Percentiles rank a stretch among this genome's conserved stretches.
These are phyloP conservation scores for Cadophora luteo-olivacea DNA, from an alignment of 2,329 filamentous ascomycete species.

Conservation along the genomic window DNA sequence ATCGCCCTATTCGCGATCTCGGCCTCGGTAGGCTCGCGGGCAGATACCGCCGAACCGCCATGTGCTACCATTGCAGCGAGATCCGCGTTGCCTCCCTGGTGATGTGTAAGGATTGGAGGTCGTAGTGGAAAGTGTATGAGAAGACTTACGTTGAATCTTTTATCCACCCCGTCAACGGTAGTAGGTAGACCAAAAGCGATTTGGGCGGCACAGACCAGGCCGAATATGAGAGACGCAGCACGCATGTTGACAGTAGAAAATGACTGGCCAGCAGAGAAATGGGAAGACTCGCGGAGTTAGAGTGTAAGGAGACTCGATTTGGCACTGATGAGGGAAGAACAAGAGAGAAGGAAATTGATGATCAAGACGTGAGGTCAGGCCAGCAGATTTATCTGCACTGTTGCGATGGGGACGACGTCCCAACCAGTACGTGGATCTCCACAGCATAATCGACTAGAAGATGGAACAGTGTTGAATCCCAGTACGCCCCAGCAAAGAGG, in stretches of 20 bases:
- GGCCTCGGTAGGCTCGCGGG: background rate
- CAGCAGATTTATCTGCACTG: background rate
- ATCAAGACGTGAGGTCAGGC: background rate
- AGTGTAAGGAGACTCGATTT: background rate
- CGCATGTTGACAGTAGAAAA: background rate
- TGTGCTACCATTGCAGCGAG: constrained; percentile 2
- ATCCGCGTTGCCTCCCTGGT: constrained; percentile 4
- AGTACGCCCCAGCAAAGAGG: background rate
- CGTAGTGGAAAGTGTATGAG: background rate
- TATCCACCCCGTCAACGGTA: background rate
- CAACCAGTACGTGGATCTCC: background rate
- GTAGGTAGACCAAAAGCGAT: background rate
- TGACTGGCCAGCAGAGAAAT: background rate
- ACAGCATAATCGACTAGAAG: background rate
- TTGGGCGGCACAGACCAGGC: background rate
- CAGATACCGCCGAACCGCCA: background rate
- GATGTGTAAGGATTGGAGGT: background rate
- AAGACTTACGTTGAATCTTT: background rate
- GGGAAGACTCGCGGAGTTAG: background rate
- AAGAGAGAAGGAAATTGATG: background rate
- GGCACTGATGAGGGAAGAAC: background rate
- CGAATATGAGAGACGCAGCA: background rate
- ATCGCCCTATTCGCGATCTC: background rate
- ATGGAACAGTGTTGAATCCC: background rate
- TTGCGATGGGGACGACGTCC: background rate